These are phyloP conservation scores for Cystofilobasidium capitatum DNA, from an alignment of 768 basidiomycete genomes.

Conservation along the genomic window DNA sequence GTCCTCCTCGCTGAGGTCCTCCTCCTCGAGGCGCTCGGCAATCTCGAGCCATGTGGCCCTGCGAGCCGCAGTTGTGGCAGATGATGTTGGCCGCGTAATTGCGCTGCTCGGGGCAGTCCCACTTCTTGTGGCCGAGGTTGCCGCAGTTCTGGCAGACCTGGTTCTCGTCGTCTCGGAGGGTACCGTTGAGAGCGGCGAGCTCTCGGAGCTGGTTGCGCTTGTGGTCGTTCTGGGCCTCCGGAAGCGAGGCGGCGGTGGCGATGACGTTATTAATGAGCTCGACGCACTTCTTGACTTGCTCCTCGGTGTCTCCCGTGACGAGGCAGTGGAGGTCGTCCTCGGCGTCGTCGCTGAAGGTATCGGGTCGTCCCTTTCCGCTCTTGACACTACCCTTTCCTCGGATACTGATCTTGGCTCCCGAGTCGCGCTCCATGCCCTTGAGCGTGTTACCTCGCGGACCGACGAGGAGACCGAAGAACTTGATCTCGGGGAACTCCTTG, in stretches of 20 bases:
- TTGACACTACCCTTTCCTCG: conserved; percentile 97
- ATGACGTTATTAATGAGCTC: conserved; percentile 95
- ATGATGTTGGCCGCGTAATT: conserved; percentile 99
- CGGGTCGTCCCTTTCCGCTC: conserved; percentile 92
- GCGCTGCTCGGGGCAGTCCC: conserved; percentile 95
- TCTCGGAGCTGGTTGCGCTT: conserved; percentile 98
- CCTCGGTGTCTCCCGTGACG: conserved; percentile 81
- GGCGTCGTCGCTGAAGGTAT: conserved; percentile 89
- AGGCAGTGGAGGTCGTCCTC: conserved; percentile 99
- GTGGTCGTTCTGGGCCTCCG: conserved; percentile 98
- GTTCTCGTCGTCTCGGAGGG: conserved; percentile 97
- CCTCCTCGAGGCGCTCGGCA: conserved; percentile 26
- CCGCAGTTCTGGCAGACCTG: conserved; percentile 76
- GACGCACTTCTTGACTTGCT: conserved; percentile 83
- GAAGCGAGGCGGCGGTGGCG: conserved; percentile 96
- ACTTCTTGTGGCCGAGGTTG: conserved; percentile 50
- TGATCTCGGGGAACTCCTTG: conserved; percentile 99
- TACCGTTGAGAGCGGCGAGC: conserved; percentile 93
- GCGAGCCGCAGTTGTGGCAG: conserved; percentile 80
- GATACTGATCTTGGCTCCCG: conserved; percentile 96
- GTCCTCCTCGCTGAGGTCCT: conserved; percentile 16
- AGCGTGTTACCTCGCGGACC: conserved; percentile 97
- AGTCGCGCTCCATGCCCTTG: conserved; percentile 98
- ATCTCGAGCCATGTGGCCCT: conserved; percentile 28
- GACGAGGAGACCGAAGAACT: conserved; percentile 96